These are phyloP conservation scores for Colletotrichum truncatum DNA, from an alignment of 2,329 filamentous ascomycete species.

Conservation along the genomic window DNA sequence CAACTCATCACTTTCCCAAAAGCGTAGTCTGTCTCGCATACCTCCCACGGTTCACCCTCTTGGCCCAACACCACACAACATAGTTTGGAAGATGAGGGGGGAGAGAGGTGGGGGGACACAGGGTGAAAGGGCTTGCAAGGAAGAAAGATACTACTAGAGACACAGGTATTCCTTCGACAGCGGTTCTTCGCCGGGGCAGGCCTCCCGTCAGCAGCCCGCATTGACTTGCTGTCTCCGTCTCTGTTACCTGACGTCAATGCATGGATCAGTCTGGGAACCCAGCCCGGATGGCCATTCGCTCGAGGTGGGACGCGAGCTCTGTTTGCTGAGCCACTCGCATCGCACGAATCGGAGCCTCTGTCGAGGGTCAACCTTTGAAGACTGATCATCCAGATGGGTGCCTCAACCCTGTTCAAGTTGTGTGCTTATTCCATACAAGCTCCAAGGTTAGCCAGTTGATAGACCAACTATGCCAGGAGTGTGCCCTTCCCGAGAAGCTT, in stretches of 20 bases:
- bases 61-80: neutral
- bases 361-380: neutral
- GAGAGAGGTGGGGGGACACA: neutral
- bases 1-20: slow-evolving; percentile 28
- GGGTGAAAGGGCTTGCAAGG: neutral
- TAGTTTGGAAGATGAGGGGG: neutral
- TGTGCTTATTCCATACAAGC: slow-evolving; percentile 11
- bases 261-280: slow-evolving; percentile 21
- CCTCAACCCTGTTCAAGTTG: neutral
- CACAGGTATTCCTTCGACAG: no score
- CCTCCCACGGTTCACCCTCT: slow-evolving; percentile 23
- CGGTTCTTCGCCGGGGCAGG: neutral
- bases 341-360: slow-evolving; percentile 5
- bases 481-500: neutral
- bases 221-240: slow-evolving; percentile 14
- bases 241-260: slow-evolving; percentile 22
- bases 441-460: neutral
- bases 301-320: neutral
- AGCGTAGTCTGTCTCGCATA: slow-evolving; percentile 26
- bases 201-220: slow-evolving; percentile 16
- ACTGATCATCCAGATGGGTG: neutral
- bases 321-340: slow-evolving; percentile 23
- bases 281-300: neutral
- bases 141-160: neutral
- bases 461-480: no score